Evolutionary conservation across 106 monocot genomes (phyloP).

Genomic region (Acorus gramineus): DNA sequence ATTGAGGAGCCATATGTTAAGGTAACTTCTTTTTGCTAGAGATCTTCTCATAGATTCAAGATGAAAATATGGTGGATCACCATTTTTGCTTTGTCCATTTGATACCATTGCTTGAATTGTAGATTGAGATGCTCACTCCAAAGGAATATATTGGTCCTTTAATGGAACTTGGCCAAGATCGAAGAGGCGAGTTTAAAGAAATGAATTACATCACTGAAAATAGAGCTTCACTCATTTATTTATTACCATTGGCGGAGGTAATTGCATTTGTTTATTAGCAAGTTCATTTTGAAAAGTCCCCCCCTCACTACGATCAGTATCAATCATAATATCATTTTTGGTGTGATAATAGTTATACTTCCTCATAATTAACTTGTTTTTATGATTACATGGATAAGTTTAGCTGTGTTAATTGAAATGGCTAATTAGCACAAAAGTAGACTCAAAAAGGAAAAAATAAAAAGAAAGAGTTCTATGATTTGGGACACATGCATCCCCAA

Average conservation of each 20-base stretch:
- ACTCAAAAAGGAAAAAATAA: too few relatives aligned
- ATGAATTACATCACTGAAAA: constrained; percentile 87
- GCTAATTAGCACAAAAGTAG: too few relatives aligned
- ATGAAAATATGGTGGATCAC: neutral
- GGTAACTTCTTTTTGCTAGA: constrained; percentile 21
- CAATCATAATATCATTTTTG: too few relatives aligned
- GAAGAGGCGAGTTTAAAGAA: constrained; percentile 91
- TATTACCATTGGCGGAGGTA: constrained; percentile 91
- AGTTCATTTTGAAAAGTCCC: too few relatives aligned
- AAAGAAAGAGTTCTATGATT: too few relatives aligned
- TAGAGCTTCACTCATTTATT: constrained; percentile 76
- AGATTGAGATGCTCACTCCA: constrained; percentile 96
- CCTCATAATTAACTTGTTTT: too few relatives aligned
- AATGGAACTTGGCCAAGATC: constrained; percentile 97
- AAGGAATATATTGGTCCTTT: constrained; percentile 89
- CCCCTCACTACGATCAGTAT: too few relatives aligned
- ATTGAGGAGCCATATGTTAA: constrained; percentile 96
- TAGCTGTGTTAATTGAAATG: too few relatives aligned
- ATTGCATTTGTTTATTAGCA: neutral
- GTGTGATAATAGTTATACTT: too few relatives aligned
- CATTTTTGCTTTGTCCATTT: neutral
- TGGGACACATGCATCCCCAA: too few relatives aligned
- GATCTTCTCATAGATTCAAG: neutral
- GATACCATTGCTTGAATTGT: constrained; percentile 6
- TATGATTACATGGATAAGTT: too few relatives aligned